phyloP scores from a whole-genome alignment of 2,329 filamentous ascomycete genomes.

The Cryphonectria carpinicola region DNA sequence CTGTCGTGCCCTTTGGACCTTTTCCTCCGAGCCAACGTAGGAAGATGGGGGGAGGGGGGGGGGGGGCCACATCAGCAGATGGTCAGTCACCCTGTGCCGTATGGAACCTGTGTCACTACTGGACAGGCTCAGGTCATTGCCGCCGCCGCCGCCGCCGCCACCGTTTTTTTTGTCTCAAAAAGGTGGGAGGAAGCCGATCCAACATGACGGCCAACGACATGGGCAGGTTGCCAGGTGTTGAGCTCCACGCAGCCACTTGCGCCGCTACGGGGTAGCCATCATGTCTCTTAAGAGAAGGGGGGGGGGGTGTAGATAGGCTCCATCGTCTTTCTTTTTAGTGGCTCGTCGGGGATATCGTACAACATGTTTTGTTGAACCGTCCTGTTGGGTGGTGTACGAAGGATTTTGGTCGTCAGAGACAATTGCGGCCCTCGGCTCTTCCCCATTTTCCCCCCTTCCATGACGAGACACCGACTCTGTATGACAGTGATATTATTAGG shows the following conservation, averaged over 20 bases:
- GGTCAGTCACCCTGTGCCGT: background rate
- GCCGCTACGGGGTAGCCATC: background rate
- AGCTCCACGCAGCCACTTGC: slow-evolving; percentile 1
- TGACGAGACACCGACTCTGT: slow-evolving; percentile 9
- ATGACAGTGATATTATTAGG: slow-evolving; percentile 9
- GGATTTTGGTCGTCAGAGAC: background rate
- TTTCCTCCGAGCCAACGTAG: background rate
- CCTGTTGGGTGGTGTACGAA: background rate
- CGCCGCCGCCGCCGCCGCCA: background rate
- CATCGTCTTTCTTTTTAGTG: background rate
- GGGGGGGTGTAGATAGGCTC: background rate
- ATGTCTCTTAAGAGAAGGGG: background rate
- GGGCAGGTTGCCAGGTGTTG: background rate
- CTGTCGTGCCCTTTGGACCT: background rate
- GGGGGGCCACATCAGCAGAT: background rate
- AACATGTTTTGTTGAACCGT: background rate
- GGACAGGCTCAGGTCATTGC: background rate
- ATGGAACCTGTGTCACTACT: background rate
- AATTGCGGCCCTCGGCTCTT: background rate
- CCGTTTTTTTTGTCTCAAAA: background rate
- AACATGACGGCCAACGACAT: slow-evolving; percentile 5
- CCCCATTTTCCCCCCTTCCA: background rate
- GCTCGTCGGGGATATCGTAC: background rate
- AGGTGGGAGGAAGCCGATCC: background rate
- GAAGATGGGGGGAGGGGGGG: background rate